Percentiles rank a stretch among this genome's conserved stretches.
phyloP scores from a whole-genome alignment of 2,329 filamentous ascomycete species.

The Colletotrichum sp. region DNA sequence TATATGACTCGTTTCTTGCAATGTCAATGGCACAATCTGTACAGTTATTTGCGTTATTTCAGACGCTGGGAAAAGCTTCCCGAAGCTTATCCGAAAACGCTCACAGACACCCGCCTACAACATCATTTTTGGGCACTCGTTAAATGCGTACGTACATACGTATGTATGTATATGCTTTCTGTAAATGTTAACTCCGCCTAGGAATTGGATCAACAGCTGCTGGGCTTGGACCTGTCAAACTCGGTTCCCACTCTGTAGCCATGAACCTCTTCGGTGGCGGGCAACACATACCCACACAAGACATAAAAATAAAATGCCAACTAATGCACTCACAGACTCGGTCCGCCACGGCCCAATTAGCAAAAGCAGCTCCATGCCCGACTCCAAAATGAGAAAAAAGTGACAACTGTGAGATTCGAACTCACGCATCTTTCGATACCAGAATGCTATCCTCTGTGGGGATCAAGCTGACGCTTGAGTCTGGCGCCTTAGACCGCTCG shows the following conservation, averaged over 20 bases:
- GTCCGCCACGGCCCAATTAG: neutral
- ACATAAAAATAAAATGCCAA: too few species aligned
- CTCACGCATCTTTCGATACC: conserved; percentile 21
- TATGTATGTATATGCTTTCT: neutral
- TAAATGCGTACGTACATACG: neutral
- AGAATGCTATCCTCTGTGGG: conserved; percentile 5
- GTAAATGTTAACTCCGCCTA: neutral
- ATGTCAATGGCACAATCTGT: conserved; percentile 5
- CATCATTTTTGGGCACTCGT: neutral
- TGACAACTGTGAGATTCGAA: conserved; percentile 22
- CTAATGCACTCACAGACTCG: too few species aligned
- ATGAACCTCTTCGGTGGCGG: neutral
- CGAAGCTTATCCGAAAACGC: conserved; percentile 14
- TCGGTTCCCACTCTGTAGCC: neutral
- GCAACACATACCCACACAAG: neutral
- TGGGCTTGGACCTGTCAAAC: neutral
- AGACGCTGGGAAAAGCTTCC: neutral
- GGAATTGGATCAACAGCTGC: neutral
- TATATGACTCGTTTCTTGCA: neutral
- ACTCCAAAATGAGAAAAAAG: neutral
- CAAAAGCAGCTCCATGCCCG: neutral
- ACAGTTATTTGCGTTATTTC: conserved; percentile 13
- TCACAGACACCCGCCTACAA: neutral
- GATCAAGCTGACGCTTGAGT: conserved; percentile 3
- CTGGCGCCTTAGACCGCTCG: conserved; percentile 22